Conservation (phyloP, 805 yeast species). For the Candida maris region DNA sequence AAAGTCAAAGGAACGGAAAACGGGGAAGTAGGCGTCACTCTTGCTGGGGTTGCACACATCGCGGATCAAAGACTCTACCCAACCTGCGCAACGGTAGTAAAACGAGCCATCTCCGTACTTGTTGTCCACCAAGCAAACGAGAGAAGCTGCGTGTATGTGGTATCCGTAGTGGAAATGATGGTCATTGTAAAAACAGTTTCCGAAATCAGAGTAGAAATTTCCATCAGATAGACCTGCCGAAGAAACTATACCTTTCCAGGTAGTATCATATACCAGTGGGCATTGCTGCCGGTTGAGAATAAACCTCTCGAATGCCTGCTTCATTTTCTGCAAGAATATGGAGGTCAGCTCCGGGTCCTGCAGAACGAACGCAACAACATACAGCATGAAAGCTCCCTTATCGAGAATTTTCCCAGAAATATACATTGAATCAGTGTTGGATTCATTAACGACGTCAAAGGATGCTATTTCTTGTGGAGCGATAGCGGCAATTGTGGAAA, state of each 20-base stretch:
- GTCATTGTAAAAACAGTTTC: conserved; percentile 75
- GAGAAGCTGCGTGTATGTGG: conserved; percentile 77
- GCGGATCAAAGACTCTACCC: conserved; percentile 59
- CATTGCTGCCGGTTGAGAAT: conserved; percentile 62
- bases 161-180: conserved; percentile 89
- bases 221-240: conserved; percentile 47
- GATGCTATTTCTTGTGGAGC: conserved; percentile 52
- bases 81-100: conserved; percentile 44
- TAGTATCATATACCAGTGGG: conserved; percentile 75
- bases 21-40: conserved; percentile 56
- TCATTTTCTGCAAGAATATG: conserved; percentile 52
- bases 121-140: conserved; percentile 63
- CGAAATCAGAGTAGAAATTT: conserved; percentile 48
- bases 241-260: conserved; percentile 77
- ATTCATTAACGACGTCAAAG: conserved; percentile 50
- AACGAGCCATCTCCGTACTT: conserved; percentile 48
- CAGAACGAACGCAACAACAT: conserved; percentile 65
- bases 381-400: conserved; percentile 84
- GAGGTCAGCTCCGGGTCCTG: conserved; percentile 50
- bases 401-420: conserved; percentile 84
- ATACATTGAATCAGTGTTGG: conserved; percentile 83
- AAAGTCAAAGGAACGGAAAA: conserved; percentile 65
- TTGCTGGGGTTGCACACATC: conserved; percentile 64
- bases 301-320: conserved; percentile 67
- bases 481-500: conserved; percentile 39